Evolutionary conservation across 176 grass and related monocot genomes (phyloP).

Genomic region (barley (Hordeum vulgare)): DNA sequence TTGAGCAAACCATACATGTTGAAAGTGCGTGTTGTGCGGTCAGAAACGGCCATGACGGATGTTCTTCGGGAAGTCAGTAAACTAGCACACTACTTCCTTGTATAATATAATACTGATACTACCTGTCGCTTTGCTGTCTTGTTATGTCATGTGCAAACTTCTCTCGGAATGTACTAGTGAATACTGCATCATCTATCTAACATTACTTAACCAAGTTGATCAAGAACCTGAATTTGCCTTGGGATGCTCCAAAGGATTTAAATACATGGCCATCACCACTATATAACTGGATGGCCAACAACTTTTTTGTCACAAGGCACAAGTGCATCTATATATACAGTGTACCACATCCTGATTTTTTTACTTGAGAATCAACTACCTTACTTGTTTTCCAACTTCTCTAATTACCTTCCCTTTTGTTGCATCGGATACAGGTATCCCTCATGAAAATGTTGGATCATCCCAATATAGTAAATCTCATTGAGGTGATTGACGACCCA

Average conservation of each 20-base stretch:
- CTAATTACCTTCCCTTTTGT: not conserved
- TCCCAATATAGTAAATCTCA: slow-evolving; percentile 93
- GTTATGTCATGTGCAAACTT: not conserved
- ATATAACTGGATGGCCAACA: not conserved
- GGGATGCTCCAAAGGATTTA: not conserved
- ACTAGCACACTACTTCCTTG: too few relatives aligned
- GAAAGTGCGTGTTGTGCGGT: slow-evolving; percentile 60
- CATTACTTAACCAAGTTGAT: not conserved
- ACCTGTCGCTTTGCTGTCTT: not conserved
- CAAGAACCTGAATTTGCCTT: not conserved
- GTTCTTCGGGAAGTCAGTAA: slow-evolving; percentile 81
- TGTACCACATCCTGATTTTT: not conserved
- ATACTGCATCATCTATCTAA: not conserved
- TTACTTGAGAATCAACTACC: not conserved
- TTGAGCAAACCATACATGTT: slow-evolving; percentile 66
- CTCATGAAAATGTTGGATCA: slow-evolving; percentile 97
- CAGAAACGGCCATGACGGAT: slow-evolving; percentile 95
- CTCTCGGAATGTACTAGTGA: not conserved
- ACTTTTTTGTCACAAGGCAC: not conserved
- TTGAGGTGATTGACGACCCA: slow-evolving; percentile 92
- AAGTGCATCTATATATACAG: not conserved
- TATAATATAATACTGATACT: too few relatives aligned
- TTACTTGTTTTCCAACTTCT: not conserved
- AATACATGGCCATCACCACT: not conserved
- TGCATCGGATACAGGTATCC: slow-evolving; percentile 49